These are phyloP conservation scores for Podospora fimiseda DNA, from an alignment of 495 filamentous ascomycete genomes.

Conservation along the genomic window DNA sequence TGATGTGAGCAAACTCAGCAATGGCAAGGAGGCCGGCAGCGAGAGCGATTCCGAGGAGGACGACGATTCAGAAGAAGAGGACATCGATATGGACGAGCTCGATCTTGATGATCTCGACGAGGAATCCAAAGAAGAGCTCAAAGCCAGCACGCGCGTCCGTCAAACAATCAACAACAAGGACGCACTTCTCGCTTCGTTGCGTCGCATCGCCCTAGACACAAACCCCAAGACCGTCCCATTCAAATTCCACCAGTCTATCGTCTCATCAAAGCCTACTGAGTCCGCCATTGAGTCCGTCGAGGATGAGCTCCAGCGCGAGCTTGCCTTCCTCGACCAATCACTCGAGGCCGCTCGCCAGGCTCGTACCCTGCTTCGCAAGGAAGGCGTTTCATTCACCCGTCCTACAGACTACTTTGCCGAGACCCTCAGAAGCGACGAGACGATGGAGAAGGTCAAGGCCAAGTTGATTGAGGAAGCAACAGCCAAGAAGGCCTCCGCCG, in stretches of 20 bases:
- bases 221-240: slow-evolving; percentile 43
- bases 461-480: slow-evolving; percentile 91
- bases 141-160: slow-evolving; percentile 69
- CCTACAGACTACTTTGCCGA: slow-evolving; percentile 96
- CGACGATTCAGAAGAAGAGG: slow-evolving; percentile 55
- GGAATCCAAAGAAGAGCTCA: slow-evolving; percentile 74
- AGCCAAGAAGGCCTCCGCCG: slow-evolving; percentile 81
- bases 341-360: slow-evolving; percentile 69
- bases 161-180: slow-evolving; percentile 96
- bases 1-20: slow-evolving; percentile 49
- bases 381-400: slow-evolving; percentile 76
- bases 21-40: slow-evolving; percentile 63
- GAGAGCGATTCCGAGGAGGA: slow-evolving; percentile 58
- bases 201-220: slow-evolving; percentile 65
- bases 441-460: slow-evolving; percentile 92
- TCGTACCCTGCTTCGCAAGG: slow-evolving; percentile 66
- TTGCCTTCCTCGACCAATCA: slow-evolving; percentile 89
- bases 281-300: slow-evolving; percentile 62
- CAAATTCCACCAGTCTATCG: slow-evolving; percentile 48
- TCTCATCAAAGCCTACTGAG: slow-evolving; percentile 41
- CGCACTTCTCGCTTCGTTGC: slow-evolving; percentile 68
- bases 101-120: slow-evolving; percentile 57
- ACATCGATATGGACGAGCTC: slow-evolving; percentile 79
- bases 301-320: slow-evolving; percentile 80
- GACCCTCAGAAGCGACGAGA: slow-evolving; percentile 97